Base-by-base conservation (phyloP, 2,329 filamentous ascomycete genomes). In the Didymella sp. region DNA sequence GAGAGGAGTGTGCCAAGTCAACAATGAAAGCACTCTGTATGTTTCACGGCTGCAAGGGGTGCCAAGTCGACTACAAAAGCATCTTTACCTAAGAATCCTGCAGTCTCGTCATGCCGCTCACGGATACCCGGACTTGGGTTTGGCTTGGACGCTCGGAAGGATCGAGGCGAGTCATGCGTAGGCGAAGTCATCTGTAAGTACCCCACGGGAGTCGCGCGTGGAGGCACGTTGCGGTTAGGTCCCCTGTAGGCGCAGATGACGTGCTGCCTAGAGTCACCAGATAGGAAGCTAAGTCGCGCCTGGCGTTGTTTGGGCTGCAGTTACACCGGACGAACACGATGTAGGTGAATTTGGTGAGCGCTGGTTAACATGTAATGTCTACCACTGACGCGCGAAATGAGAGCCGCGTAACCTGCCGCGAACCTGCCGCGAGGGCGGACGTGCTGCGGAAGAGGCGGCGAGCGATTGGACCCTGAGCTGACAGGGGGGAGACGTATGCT, bases 81-180 rank as follows among this genome's bases (percentile, higher is more conserved):
- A 37, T 37, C 17, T 37, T 37, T 37, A 37, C 33, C 33, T 37
- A 37, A 37, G 17, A 37, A 9, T 4, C 2, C n/a, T 19, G 17
- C 33, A 19, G 17, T 17, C 33, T 37, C 33, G 33, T n/a, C 9
- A 19, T 19, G 19, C 33, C 33, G 8, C 33, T 19, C 19, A 37
- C 33, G 33, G 33, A n/a, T 37, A 19, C 19, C 7, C 33, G n/a
- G n/a, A n/a, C 17, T 37, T 11, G 33, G 2, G 17, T 19, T 19
- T 37, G 33, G 17, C n/a, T 37, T 19, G 30, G 51, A 17, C 11
- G 27, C 13, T 27, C 21, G 22, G 25, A 33, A 27, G 3, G 8
- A 27, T 25, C 21, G 24, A n/a, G 11, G 42, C 54, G 42, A 51
- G 54, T 56, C 54, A 56, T 46, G 54, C 33, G n/a, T 37, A 19